Conservation (phyloP, 331 rosid genomes). For the Ulmus americana region DNA sequence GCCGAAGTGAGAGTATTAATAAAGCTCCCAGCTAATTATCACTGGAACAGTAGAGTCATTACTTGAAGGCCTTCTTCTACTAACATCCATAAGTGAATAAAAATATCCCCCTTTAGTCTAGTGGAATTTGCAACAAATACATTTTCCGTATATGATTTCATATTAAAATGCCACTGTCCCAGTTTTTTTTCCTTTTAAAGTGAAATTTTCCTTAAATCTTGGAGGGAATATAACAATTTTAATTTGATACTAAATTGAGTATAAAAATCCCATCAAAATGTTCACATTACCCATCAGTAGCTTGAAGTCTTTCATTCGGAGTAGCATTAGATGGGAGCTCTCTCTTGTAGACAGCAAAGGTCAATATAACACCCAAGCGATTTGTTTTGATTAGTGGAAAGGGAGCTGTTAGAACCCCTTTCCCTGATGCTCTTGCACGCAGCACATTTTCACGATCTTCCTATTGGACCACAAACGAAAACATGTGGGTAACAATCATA, state of each 20-base stretch:
- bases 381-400: constrained; percentile 76
- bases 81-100: not conserved
- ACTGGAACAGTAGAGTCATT: not conserved
- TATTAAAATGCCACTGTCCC: not conserved
- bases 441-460: constrained; percentile 77
- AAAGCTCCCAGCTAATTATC: not conserved
- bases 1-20: not conserved
- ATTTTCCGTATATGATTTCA: not conserved
- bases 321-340: constrained; percentile 81
- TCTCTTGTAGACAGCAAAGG: constrained; percentile 82
- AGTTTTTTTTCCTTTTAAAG: not conserved
- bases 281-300: constrained; percentile 65
- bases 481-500: not conserved
- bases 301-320: constrained; percentile 80
- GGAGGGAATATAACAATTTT: not conserved
- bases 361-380: constrained; percentile 79
- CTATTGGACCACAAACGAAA: constrained; percentile 43
- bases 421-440: constrained; percentile 88
- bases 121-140: not conserved
- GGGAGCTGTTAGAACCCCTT: constrained; percentile 90
- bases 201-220: not conserved
- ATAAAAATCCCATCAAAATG: not conserved
- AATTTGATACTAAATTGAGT: not conserved
- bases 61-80: not conserved
- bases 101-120: not conserved